Percentiles rank a stretch among this genome's conserved stretches.
Conservation (phyloP, 441 rosid genomes). For the Erodium chrysanthum region DNA sequence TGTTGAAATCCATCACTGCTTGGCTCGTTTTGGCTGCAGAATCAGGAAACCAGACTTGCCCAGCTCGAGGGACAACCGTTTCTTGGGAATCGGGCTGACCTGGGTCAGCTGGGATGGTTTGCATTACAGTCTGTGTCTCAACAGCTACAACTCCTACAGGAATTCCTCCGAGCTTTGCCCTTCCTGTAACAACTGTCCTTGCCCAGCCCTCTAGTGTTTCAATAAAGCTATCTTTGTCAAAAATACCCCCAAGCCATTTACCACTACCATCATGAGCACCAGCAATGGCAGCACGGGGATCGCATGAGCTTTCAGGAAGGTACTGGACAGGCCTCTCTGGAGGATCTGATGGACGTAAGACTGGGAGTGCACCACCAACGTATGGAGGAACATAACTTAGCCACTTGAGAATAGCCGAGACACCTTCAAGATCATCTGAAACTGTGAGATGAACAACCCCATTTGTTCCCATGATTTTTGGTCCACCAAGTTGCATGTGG, state of each 20-base stretch:
- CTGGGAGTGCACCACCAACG: constrained; percentile 74
- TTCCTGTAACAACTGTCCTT: constrained; percentile 95
- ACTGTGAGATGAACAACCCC: constrained; percentile 98
- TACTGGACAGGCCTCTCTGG: constrained; percentile 86
- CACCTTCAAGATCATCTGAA: constrained; percentile 97
- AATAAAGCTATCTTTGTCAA: constrained; percentile 85
- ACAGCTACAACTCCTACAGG: constrained; percentile 99
- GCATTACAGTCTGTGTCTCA: constrained; percentile 98
- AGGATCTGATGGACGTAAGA: constrained; percentile 51
- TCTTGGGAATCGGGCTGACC: constrained; percentile 99
- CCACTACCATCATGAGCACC: constrained; percentile 59
- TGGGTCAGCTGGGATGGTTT: constrained; percentile 97
- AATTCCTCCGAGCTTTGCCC: constrained; percentile 98
- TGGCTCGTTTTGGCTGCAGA: constrained; percentile 97
- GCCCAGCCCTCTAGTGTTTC: constrained; percentile 99
- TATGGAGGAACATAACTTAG: constrained; percentile 74
- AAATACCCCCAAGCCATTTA: constrained; percentile 92
- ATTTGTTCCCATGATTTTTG: constrained; percentile 98
- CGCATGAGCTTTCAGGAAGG: constrained; percentile 79
- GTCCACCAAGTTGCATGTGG: constrained; percentile 99
- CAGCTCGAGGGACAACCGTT: constrained; percentile 96
- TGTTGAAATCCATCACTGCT: constrained; percentile 91
- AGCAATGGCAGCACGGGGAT: constrained; percentile 91
- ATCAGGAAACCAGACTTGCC: constrained; percentile 99
- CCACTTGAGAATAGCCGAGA: constrained; percentile 88